Conservation (phyloP, 164 flowering plant genomes). For the Taxillus chinensis region DNA sequence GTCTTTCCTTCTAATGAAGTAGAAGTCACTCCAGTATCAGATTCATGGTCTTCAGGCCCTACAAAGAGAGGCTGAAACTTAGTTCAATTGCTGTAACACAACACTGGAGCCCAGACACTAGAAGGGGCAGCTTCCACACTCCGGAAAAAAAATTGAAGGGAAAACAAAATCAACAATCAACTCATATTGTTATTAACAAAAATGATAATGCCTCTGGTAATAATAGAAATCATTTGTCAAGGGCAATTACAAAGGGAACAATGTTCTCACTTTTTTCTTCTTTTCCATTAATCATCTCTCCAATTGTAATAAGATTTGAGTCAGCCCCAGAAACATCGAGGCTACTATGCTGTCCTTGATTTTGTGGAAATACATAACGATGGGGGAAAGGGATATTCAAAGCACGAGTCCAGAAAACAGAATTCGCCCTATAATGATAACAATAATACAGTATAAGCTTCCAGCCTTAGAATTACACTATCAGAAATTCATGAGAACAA, state of each 20-base stretch:
- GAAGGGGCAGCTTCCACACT: too few species aligned
- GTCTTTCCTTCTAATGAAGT: constrained; percentile 35
- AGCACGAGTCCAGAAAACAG: constrained; percentile 93
- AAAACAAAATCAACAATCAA: too few species aligned
- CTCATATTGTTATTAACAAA: too few species aligned
- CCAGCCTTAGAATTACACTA: neutral
- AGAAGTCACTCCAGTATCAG: constrained; percentile 16
- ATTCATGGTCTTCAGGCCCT: constrained; percentile 13
- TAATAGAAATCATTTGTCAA: neutral
- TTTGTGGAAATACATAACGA: constrained; percentile 64
- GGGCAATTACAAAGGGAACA: neutral
- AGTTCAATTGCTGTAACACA: neutral
- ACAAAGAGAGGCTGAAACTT: neutral
- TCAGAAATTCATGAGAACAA: neutral
- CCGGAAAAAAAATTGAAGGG: too few species aligned
- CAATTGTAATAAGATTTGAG: constrained; percentile 16
- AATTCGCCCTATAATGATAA: constrained; percentile 68
- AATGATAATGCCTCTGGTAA: neutral
- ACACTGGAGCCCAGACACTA: too few species aligned
- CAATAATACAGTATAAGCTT: constrained; percentile 7
- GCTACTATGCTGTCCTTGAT: constrained; percentile 22
- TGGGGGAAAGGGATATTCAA: constrained; percentile 81
- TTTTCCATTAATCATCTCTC: constrained; percentile 11
- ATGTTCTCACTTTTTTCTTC: constrained; percentile 29
- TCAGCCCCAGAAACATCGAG: constrained; percentile 14